Evolutionary conservation across 176 grass and related monocot species (phyloP), one percentile per base, ranked within the genome.

Genomic region (Eremochloa ophiuroides): DNA sequence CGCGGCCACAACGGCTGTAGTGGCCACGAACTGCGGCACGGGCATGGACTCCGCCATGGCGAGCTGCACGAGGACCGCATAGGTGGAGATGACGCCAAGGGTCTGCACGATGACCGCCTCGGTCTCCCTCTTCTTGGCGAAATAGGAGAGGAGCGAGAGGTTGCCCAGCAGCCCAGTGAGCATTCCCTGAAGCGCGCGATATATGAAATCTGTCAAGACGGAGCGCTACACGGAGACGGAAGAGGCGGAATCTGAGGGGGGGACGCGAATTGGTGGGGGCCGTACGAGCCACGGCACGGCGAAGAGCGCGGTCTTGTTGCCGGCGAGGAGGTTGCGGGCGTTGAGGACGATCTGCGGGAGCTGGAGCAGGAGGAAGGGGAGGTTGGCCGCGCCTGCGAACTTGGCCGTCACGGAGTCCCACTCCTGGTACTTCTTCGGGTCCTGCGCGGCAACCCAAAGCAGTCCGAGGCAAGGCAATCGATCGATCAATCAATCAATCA

Each of bases 311-410:
- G 79, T 73, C 16, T 95, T 95, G 88, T 98, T 98, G 74, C 95
- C 95, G 31, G 90, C 78, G 70, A 95, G 76, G 78, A 98, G 95
- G 76, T 98, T 98, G 25, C 95, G 95, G 4, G 93, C 76, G 80
- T 98, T 98, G 81, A 98, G 95, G 58, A 98, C 61, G 74, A 98
- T 98, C 86, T 98, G 95, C 30, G 95, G 95, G 17, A 98, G 86
- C 88, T 98, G 95, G 18, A 98, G 95, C 53, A 98, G 95, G 69
- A 98, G 95, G 89, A 98, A 98, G 15, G 95, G 95, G 7, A 89
- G 34, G 80, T 98, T 98, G 74, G 95, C 95, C 31, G 72, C 79
- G 28, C 82, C 95, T 27, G 95, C 90, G 62, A 95, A 83, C 79
- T 86, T 98, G 59, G 84, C 90, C 34, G 90, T 98, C 53, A 88